Base-by-base conservation (phyloP, 192 early-diverging fungal species). In the Linnemannia hyalina region DNA sequence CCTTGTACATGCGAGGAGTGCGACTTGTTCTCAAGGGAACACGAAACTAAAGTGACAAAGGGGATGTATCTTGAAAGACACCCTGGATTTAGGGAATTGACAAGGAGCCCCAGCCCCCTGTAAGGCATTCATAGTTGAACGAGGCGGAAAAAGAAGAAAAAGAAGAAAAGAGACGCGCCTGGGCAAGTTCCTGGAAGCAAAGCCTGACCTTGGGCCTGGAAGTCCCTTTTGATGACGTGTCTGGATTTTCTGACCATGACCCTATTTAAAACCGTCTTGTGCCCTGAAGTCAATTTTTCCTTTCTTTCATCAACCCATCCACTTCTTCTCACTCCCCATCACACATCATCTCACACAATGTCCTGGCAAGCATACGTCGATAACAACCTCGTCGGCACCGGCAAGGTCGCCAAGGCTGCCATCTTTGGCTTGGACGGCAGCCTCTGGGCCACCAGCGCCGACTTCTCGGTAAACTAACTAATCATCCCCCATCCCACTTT, bases 351-450 rank as follows among this genome's bases (percentile, higher is more conserved):
- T 32, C 60, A 78, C 85, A 94, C 74, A 75, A 96, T 95, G 94
- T 93, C 92, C 77, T 96, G 95, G 95, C 93, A 96, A 91, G 49
- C 89, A 75, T 98, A 97, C 90, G 93, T 98, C 82, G 96, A 96
- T 86, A 87, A 70, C 81, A 96, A 94, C 91, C 92, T 96, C 69
- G 85, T 97, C 73, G 95, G 90, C 35, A 94, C 95, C 68, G 91
- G 92, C 38, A 94, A 95, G 88, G 91, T 97, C 82, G 22, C 78
- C 75, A 88, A 94, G 81, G 98, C 91, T 52, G 94, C 94, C 72
- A 98, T 99, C 86, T 92, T 93, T 88, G 97, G 97, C 75, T 93
- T 91, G 79, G 95, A 96, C 80, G 96, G 95, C 70, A 88, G 90
- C 35, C 76, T 92, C 65, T 99, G 98, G 98, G 97, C 97, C 36